These are phyloP conservation scores for Agastache rugosa DNA, from an alignment of 257 asterid species.

Conservation along the genomic window DNA sequence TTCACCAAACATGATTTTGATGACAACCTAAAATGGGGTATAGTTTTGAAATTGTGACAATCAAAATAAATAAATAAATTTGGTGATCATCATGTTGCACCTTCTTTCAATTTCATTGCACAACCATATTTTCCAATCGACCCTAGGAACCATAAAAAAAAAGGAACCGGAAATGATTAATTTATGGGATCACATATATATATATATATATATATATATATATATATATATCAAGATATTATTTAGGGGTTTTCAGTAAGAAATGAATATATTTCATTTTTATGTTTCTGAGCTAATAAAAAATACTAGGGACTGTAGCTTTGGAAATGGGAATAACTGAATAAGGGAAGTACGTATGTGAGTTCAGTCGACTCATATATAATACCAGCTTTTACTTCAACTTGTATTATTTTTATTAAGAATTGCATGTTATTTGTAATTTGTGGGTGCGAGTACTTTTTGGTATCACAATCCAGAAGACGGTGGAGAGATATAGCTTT, in stretches of 20 bases:
- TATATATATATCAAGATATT: neutral
- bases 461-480: too few species aligned
- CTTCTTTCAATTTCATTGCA: conserved; percentile 35
- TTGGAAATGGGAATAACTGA: neutral
- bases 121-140: conserved; percentile 28
- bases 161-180: neutral
- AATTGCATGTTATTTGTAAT: neutral
- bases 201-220: neutral
- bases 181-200: neutral
- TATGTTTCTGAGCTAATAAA: too few species aligned
- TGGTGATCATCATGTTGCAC: conserved; percentile 31
- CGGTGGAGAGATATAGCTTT: too few species aligned
- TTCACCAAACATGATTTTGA: conserved; percentile 32
- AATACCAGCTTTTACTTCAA: neutral
- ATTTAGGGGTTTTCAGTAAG: neutral
- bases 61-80: neutral
- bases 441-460: too few species aligned
- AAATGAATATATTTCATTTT: neutral
- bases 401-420: neutral
- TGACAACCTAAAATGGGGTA: conserved; percentile 28
- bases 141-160: conserved; percentile 9
- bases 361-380: neutral
- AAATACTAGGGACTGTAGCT: conserved; percentile 2
- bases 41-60: conserved; percentile 32
- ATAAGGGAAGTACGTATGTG: neutral